These are phyloP conservation scores for Acidiella bohemica DNA, from an alignment of 495 filamentous ascomycete genomes.

Conservation along the genomic window DNA sequence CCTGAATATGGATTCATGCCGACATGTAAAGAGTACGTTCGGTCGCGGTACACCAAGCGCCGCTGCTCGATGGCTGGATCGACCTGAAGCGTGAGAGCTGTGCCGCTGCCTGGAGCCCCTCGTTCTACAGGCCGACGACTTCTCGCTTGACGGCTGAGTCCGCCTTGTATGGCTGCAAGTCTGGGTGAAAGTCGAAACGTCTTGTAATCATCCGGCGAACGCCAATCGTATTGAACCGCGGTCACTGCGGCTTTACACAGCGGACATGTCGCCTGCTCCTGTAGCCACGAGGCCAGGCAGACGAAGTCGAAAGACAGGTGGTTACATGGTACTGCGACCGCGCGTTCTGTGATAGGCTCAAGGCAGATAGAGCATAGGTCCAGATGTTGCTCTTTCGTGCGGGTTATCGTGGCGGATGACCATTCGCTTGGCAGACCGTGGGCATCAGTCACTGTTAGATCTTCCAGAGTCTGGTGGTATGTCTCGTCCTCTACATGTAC, in stretches of 20 bases:
- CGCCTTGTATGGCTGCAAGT: not conserved
- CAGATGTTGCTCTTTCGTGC: too few relatives aligned
- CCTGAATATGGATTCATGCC: slow-evolving; percentile 70
- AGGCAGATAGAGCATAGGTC: slow-evolving; percentile 74
- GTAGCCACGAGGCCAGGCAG: slow-evolving; percentile 71
- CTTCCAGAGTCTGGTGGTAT: too few relatives aligned
- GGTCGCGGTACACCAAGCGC: slow-evolving; percentile 59
- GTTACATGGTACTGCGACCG: slow-evolving; percentile 57
- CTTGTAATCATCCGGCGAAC: slow-evolving; percentile 39
- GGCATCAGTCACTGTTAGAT: too few relatives aligned
- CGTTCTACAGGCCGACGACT: too few relatives aligned
- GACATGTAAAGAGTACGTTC: slow-evolving; percentile 70
- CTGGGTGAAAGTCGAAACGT: slow-evolving; percentile 32
- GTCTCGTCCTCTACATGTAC: too few relatives aligned
- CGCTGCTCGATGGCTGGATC: slow-evolving; percentile 52
- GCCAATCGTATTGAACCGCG: slow-evolving; percentile 54
- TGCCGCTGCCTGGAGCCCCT: too few relatives aligned
- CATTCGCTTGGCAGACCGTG: too few relatives aligned
- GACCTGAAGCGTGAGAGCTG: too few relatives aligned
- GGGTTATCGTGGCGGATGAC: too few relatives aligned
- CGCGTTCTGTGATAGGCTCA: slow-evolving; percentile 56
- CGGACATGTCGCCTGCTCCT: slow-evolving; percentile 59
- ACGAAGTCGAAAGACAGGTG: slow-evolving; percentile 75
- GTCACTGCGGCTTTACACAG: slow-evolving; percentile 57
- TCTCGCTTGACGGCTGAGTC: too few relatives aligned